These are phyloP conservation scores for Pachyrhizus erosus DNA, from an alignment of 306 rosid species.

Conservation along the genomic window DNA sequence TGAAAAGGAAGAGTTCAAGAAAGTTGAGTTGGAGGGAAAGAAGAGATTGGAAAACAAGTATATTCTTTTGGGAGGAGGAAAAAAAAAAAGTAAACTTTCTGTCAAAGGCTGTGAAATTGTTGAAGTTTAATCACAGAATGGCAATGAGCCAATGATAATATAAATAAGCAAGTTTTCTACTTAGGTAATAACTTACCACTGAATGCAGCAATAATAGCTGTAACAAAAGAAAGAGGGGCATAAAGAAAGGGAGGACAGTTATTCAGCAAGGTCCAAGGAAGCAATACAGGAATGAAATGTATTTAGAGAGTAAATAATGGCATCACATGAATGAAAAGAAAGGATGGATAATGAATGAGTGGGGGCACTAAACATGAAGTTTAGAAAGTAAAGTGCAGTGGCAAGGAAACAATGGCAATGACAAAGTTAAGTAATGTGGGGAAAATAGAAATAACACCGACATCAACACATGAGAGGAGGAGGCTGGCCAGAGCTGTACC, in stretches of 20 bases:
- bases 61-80: not conserved
- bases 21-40: constrained; percentile 22
- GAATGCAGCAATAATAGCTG: constrained; percentile 40
- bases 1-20: constrained; percentile 32
- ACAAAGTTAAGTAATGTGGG: not conserved
- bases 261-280: constrained; percentile 1
- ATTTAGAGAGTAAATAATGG: not conserved
- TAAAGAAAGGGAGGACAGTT: not conserved
- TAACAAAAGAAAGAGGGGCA: not conserved
- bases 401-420: not conserved
- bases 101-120: not conserved
- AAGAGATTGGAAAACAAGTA: constrained; percentile 17
- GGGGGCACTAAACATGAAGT: not conserved
- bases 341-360: constrained; percentile 10
- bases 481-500: constrained; percentile 6
- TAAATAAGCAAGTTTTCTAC: constrained; percentile 19
- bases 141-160: not conserved
- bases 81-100: not conserved
- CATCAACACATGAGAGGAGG: constrained; percentile 1
- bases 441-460: not conserved
- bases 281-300: not conserved
- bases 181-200: constrained; percentile 6
- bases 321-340: constrained; percentile 30
- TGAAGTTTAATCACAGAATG: not conserved
- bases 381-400: not conserved